phyloP scores from a whole-genome alignment of 2,329 filamentous ascomycete genomes.

The Ophiostoma perfectum region DNA sequence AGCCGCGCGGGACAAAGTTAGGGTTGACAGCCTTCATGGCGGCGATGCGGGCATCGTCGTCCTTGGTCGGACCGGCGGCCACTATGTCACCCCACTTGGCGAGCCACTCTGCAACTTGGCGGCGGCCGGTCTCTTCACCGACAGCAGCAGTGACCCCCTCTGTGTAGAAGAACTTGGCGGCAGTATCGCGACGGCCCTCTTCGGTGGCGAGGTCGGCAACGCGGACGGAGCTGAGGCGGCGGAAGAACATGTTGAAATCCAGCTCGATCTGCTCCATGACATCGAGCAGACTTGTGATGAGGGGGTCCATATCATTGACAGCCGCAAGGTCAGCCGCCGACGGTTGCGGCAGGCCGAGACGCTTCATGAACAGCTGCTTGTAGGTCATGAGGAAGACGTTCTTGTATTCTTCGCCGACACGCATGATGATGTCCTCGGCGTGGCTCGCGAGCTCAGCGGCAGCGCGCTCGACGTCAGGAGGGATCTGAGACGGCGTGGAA shows the following conservation, averaged over 20 bases:
- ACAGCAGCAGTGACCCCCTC: constrained; percentile 59
- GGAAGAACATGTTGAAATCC: constrained; percentile 93
- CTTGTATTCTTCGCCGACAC: constrained; percentile 81
- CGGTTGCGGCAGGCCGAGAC: constrained; percentile 59
- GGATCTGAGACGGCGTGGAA: constrained; percentile 26
- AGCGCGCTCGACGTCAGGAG: constrained; percentile 57
- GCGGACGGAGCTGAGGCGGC: constrained; percentile 62
- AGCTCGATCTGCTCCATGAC: constrained; percentile 74
- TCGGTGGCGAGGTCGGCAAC: constrained; percentile 60
- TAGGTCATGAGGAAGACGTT: constrained; percentile 84
- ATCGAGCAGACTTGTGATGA: constrained; percentile 81
- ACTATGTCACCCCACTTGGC: constrained; percentile 68
- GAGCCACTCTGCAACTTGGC: constrained; percentile 71
- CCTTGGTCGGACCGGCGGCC: constrained; percentile 44
- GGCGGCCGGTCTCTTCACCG: constrained; percentile 56
- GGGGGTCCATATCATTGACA: constrained; percentile 70
- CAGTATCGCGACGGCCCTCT: constrained; percentile 57
- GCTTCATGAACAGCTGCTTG: constrained; percentile 71
- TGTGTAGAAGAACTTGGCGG: constrained; percentile 71
- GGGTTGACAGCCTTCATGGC: constrained; percentile 87
- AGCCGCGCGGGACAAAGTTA: constrained; percentile 83
- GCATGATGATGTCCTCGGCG: constrained; percentile 77
- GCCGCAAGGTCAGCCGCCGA: constrained; percentile 38
- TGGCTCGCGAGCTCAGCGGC: constrained; percentile 66
- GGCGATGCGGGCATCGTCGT: constrained; percentile 57